Percentiles rank a stretch among this genome's conserved stretches.
These are phyloP conservation scores for Xylariales sp. DNA, from an alignment of 2,329 filamentous ascomycete genomes.

Conservation along the genomic window DNA sequence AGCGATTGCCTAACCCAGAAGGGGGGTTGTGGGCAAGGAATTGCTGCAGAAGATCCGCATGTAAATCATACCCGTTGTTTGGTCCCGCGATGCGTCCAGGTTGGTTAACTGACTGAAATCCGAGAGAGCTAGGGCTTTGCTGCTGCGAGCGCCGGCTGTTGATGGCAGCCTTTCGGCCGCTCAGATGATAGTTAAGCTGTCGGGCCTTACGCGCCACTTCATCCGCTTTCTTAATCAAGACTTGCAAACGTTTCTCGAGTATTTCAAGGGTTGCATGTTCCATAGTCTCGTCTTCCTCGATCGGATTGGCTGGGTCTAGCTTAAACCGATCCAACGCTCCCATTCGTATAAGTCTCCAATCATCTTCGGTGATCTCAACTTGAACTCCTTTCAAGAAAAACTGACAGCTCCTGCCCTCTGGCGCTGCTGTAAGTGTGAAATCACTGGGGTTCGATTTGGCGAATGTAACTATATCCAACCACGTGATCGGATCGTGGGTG, in stretches of 20 bases:
- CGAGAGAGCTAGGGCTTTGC: conserved; percentile 23
- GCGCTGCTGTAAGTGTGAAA: conserved; percentile 66
- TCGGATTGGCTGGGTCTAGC: conserved; percentile 73
- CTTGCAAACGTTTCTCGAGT: conserved; percentile 70
- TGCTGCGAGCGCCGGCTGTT: conserved; percentile 52
- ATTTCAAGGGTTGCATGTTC: conserved; percentile 82
- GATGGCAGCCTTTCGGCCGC: conserved; percentile 70
- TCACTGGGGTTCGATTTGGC: conserved; percentile 75
- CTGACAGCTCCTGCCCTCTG: conserved; percentile 71
- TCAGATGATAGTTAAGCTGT: conserved; percentile 77
- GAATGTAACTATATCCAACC: conserved; percentile 83
- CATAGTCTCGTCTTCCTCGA: conserved; percentile 81
- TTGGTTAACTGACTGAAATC: conserved; percentile 30
- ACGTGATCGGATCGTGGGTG: conserved; percentile 57
- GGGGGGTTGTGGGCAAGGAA: conserved; percentile 31
- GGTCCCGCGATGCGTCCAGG: conserved; percentile 20
- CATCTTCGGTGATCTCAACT: conserved; percentile 83
- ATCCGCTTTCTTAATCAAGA: conserved; percentile 77
- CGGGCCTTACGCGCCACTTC: conserved; percentile 60
- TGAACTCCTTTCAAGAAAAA: conserved; percentile 77
- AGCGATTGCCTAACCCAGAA: conserved; percentile 14
- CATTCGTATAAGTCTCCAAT: conserved; percentile 79
- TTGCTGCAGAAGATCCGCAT: conserved; percentile 52
- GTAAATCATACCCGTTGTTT: conserved; percentile 39
- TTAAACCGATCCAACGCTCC: conserved; percentile 70